Evolutionary conservation across 805 yeast species (phyloP).

Genomic region (Lachancea lanzarotensis): DNA sequence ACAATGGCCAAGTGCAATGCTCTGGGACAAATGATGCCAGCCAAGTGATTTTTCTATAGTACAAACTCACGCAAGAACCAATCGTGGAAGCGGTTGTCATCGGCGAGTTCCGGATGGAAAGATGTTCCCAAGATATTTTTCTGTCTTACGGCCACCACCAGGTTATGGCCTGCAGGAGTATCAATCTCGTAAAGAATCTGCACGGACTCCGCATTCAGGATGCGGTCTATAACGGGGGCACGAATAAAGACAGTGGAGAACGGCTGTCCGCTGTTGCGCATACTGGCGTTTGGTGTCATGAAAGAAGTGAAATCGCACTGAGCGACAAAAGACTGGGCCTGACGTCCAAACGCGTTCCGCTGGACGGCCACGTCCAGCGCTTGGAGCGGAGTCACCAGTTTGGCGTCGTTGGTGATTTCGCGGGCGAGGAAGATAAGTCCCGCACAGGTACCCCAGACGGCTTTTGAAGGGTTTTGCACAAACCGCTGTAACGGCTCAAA

Average conservation of each 20-base stretch:
- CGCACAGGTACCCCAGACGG: constrained; percentile 85
- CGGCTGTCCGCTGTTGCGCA: constrained; percentile 28
- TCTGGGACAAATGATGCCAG: neutral
- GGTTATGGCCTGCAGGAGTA: constrained; percentile 17
- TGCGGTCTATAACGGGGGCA: constrained; percentile 59
- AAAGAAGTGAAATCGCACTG: constrained; percentile 38
- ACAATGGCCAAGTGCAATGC: neutral
- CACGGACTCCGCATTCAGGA: constrained; percentile 25
- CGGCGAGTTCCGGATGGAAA: constrained; percentile 70
- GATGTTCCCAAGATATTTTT: constrained; percentile 64
- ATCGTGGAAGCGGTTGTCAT: constrained; percentile 54
- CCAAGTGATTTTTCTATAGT: constrained; percentile 8
- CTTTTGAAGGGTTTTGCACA: constrained; percentile 42
- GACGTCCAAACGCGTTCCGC: constrained; percentile 77
- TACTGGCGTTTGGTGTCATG: constrained; percentile 19
- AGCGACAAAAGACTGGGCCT: constrained; percentile 55
- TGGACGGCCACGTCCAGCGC: constrained; percentile 58
- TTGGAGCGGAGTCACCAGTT: constrained; percentile 52
- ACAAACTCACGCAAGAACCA: constrained; percentile 65
- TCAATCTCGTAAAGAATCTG: constrained; percentile 38
- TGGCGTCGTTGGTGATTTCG: constrained; percentile 45
- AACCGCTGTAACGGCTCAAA: constrained; percentile 47
- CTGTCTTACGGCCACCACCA: constrained; percentile 69
- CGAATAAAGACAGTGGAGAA: constrained; percentile 55
- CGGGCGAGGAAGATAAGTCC: constrained; percentile 65